Evolutionary conservation across 2,329 filamentous ascomycete species (phyloP).

Genomic region (Paraphaeosphaeria minitans): DNA sequence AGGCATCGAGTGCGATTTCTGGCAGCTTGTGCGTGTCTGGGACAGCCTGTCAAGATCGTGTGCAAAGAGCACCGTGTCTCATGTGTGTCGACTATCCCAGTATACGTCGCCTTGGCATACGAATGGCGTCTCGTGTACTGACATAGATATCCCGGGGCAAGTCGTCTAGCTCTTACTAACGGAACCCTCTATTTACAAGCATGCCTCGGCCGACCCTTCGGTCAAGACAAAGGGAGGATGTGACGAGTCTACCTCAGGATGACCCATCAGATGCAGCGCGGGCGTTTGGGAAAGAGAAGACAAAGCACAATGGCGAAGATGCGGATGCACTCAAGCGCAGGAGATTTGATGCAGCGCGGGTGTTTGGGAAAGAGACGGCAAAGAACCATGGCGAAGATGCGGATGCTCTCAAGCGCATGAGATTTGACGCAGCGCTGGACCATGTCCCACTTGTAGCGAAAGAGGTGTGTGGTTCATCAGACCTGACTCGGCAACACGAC

Average conservation of each 20-base stretch:
- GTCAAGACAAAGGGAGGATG: not conserved
- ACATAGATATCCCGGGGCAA: not conserved
- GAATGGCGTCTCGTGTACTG: not conserved
- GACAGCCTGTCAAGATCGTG: not conserved
- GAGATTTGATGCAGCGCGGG: constrained; percentile 59
- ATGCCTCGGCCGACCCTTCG: not conserved
- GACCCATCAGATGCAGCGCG: constrained; percentile 13
- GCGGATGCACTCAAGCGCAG: constrained; percentile 54
- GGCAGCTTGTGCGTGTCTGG: not conserved
- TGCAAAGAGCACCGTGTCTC: not conserved
- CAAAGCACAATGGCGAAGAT: constrained; percentile 10
- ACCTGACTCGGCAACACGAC: constrained; percentile 10
- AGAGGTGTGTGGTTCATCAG: constrained; percentile 21
- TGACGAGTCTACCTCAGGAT: constrained; percentile 10
- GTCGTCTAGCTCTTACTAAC: not conserved
- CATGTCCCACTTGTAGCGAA: constrained; percentile 67
- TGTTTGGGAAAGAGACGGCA: constrained; percentile 15
- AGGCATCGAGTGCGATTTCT: not conserved
- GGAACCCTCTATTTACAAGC: not conserved
- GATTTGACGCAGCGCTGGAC: constrained; percentile 70
- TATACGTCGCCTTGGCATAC: not conserved
- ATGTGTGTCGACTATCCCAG: not conserved
- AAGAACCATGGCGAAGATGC: constrained; percentile 5
- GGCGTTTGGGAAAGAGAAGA: constrained; percentile 13
- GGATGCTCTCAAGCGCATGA: constrained; percentile 51